phyloP scores from a whole-genome alignment of 192 early-diverging fungal genomes.

The Cetraspora pellucida region DNA sequence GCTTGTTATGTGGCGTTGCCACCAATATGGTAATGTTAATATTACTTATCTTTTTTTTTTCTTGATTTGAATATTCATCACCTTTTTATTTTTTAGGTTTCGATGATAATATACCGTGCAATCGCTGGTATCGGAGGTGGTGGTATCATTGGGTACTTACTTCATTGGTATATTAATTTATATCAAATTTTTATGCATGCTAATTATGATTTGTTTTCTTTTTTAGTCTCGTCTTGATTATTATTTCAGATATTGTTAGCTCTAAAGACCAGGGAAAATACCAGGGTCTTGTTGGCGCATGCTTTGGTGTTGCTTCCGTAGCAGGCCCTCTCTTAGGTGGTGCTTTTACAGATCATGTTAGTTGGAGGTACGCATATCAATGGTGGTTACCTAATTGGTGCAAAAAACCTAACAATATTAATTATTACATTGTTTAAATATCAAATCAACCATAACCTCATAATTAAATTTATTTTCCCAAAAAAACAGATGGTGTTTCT shows the following conservation, averaged over 20 bases:
- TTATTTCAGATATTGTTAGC: background rate
- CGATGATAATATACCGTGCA: slow-evolving; percentile 1
- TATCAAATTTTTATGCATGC: background rate
- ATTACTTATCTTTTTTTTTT: background rate
- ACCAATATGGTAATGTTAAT: slow-evolving; percentile 40
- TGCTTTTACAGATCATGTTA: slow-evolving; percentile 55
- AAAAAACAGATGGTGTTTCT: slow-evolving; percentile 53
- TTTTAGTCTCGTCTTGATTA: background rate
- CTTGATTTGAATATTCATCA: background rate
- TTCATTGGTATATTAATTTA: background rate
- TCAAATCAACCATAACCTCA: background rate
- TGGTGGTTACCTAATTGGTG: background rate
- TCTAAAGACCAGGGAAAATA: background rate
- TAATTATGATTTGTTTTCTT: background rate
- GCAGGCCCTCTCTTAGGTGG: slow-evolving; percentile 64
- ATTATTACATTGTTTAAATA: background rate
- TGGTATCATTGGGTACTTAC: background rate
- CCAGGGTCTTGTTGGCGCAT: background rate
- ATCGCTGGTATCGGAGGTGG: slow-evolving; percentile 8
- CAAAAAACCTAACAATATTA: background rate
- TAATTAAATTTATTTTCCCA: too few relatives aligned
- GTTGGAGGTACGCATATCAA: slow-evolving; percentile 49
- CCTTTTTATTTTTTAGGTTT: background rate
- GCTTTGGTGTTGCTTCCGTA: slow-evolving; percentile 56
- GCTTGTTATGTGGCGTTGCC: slow-evolving; percentile 51